phyloP scores from a whole-genome alignment of 2,329 filamentous ascomycete species.

The Erysiphe pulchra region DNA sequence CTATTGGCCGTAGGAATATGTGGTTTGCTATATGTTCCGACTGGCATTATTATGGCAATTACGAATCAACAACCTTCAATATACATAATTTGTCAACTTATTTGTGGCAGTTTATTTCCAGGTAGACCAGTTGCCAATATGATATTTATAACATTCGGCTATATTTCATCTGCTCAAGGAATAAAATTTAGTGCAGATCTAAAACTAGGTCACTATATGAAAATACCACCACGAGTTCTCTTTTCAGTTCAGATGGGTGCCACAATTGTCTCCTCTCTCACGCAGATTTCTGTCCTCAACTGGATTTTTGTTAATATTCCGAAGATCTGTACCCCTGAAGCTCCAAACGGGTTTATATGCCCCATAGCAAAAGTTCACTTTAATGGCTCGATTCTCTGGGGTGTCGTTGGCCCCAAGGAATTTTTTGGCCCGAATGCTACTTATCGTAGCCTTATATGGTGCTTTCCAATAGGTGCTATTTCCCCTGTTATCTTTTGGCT shows the following conservation, averaged over 20 bases:
- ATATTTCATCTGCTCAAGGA: constrained; percentile 69
- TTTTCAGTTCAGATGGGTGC: constrained; percentile 58
- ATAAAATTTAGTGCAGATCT: constrained; percentile 74
- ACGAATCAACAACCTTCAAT: constrained; percentile 76
- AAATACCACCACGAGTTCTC: constrained; percentile 54
- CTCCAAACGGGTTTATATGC: constrained; percentile 72
- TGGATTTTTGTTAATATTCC: constrained; percentile 69
- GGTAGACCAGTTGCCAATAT: constrained; percentile 75
- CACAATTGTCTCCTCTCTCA: constrained; percentile 50
- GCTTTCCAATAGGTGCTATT: constrained; percentile 51
- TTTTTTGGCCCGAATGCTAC: constrained; percentile 58
- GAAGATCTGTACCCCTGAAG: constrained; percentile 50
- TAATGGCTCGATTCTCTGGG: constrained; percentile 76
- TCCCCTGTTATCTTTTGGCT: constrained; percentile 53
- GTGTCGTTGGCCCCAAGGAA: constrained; percentile 56
- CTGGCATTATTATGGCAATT: constrained; percentile 80
- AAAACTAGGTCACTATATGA: constrained; percentile 75
- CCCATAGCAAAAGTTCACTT: constrained; percentile 74
- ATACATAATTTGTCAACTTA: constrained; percentile 65
- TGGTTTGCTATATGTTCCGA: constrained; percentile 63
- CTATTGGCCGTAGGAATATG: constrained; percentile 56
- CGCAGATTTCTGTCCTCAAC: constrained; percentile 64
- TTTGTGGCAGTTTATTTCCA: constrained; percentile 60
- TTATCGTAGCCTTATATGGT: constrained; percentile 57
- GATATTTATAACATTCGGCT: constrained; percentile 81